Evolutionary conservation across 2,329 filamentous ascomycete genomes (phyloP), one percentile per base, ranked within the genome.

Genomic region (Calonectria hongkongensis): DNA sequence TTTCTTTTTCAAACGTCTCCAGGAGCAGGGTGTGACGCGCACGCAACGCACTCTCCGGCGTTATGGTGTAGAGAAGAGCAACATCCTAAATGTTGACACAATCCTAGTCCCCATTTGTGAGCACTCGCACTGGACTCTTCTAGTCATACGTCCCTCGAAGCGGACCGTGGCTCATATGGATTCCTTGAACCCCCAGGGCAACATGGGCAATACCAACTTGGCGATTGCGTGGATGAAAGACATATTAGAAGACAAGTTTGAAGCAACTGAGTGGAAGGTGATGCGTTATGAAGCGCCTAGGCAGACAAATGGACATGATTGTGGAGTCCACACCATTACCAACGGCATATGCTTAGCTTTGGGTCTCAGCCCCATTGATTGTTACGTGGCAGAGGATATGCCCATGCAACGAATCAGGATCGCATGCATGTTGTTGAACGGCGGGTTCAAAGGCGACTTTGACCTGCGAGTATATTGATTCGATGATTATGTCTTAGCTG

Each of bases 271-370:
- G 48, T 96, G 94, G 94, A 85, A 82, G 28, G 84, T 87, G 1
- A 84, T 89, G 9, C 81, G 83, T n/a, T 86, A 88, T 54, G 82
- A 83, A 18, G 90, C 89, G 43, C 88, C 90, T 0, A 78, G 75
- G 3, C 94, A 96, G 81, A 86, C 84, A 30, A 96, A 96, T 79
- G 88, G 89, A 1, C 91, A 89, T 79, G 94, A 96, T 81, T 96
- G 94, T 76, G 94, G 94, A n/a, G 90, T 95, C 4, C 94, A 95
- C 81, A 90, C 92, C 16, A 91, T 94, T 75, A 90, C 94, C 21
- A 96, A 96, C 79, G 92, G 90, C 18, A 88, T 95, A 60, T 94
- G 91, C 68, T 78, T 92, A 43, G 86, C 88, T 0, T 79, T 91
- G 39, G 89, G 89, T 1, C 76, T 91, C 21, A 87, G 87, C 72